Evolutionary conservation across 345 rosid genomes (phyloP).

Genomic region (Populus ilicifolia): DNA sequence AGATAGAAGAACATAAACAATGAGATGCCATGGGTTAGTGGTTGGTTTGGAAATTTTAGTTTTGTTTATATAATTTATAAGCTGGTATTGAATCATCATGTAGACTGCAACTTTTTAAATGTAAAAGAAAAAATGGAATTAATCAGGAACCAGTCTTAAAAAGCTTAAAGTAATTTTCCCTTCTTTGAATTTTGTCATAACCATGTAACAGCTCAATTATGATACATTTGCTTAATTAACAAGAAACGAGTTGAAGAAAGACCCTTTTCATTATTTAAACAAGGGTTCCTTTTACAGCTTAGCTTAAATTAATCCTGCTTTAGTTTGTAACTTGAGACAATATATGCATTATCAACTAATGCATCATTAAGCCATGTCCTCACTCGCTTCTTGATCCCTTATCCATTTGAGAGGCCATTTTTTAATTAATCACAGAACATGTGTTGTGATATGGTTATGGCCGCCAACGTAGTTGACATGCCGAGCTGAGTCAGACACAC

Average conservation of each 20-base stretch:
- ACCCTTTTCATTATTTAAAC: neutral
- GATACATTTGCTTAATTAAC: no score
- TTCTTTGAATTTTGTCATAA: neutral
- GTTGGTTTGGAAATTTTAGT: no score
- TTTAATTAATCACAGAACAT: neutral
- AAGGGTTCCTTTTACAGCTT: neutral
- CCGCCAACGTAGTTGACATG: conserved; percentile 7
- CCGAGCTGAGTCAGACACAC: conserved; percentile 16
- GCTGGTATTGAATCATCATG: no score
- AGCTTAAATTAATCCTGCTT: neutral
- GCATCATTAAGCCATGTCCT: neutral
- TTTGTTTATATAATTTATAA: no score
- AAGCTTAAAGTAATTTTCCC: no score
- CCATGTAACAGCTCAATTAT: neutral
- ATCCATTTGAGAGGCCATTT: neutral
- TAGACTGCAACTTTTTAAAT: no score
- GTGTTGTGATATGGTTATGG: neutral
- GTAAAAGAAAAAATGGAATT: no score
- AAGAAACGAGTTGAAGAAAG: neutral
- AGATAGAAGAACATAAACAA: no score
- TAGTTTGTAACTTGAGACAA: neutral
- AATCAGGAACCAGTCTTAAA: no score
- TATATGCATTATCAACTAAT: neutral
- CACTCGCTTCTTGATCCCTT: neutral
- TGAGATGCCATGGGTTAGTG: no score